These are phyloP conservation scores for Diaporthe vexans DNA, from an alignment of 2,329 filamentous ascomycete genomes.

Conservation along the genomic window DNA sequence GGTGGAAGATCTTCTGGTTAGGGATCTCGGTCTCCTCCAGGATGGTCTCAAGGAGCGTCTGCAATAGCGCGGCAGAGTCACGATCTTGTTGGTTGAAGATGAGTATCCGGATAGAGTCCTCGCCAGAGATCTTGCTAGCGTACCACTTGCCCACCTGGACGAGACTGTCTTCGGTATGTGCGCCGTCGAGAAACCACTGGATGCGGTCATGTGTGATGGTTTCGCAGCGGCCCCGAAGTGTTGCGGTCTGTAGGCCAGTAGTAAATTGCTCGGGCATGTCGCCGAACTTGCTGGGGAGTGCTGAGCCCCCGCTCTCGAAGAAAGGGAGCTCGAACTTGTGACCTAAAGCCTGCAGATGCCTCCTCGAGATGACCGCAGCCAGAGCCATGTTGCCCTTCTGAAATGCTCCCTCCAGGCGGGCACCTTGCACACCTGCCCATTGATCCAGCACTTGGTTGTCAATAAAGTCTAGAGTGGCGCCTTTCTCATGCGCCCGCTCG, in stretches of 20 bases:
- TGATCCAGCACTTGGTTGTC: conserved; percentile 52
- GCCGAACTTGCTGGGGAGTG: conserved; percentile 44
- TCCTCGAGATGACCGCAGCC: conserved; percentile 56
- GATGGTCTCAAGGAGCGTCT: conserved; percentile 72
- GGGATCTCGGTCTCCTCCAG: conserved; percentile 52
- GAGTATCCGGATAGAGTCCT: conserved; percentile 61
- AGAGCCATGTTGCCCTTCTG: conserved; percentile 72
- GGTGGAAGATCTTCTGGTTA: conserved; percentile 45
- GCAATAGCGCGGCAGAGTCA: conserved; percentile 77
- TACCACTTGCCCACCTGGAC: conserved; percentile 85
- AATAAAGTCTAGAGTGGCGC: conserved; percentile 55
- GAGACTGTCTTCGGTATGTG: conserved; percentile 89
- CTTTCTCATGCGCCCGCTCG: conserved; percentile 71
- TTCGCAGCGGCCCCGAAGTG: conserved; percentile 84
- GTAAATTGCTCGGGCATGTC: conserved; percentile 68
- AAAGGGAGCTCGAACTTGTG: conserved; percentile 49
- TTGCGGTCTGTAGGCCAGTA: conserved; percentile 75
- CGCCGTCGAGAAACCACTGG: conserved; percentile 88
- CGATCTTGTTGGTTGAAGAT: conserved; percentile 96
- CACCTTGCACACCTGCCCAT: conserved; percentile 53
- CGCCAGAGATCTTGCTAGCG: conserved; percentile 60
- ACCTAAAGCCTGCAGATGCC: conserved; percentile 57
- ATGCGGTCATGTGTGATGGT: conserved; percentile 64
- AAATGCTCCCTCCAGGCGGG: conserved; percentile 63
- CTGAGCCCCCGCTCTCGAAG: conserved; percentile 61